Evolutionary conservation across 139 green algal species (phyloP), one percentile per base, ranked within the genome.

Genomic region (Closterium sp.): DNA sequence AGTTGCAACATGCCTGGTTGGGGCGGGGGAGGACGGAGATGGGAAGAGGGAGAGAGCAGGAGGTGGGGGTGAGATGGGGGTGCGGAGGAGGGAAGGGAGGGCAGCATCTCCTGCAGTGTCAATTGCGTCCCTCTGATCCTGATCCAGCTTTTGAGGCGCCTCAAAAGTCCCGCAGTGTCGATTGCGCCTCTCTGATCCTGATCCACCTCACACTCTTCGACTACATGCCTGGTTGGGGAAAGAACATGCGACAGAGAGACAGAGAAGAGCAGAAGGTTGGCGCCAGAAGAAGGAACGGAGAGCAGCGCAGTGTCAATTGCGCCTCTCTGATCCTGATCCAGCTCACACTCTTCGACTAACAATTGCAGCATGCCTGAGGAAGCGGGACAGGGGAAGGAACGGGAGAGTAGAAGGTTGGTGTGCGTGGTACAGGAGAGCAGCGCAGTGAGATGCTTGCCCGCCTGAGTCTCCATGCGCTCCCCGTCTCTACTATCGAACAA

Each of bases 161-260:
- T 13, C 84, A 87, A 9, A 5, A 62, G 42, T 62, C n/a, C n/a
- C 24, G 90, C 90, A 9, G 90, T 92, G 84, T 89, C 70, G 31
- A 92, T 22, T 9, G 45, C 9, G n/a, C 90, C 90, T 11, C n/a
- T 27, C 73, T 92, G 31, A 17, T 87, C 31, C 32, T 29, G 22
- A 24, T 31, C 70, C 31, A 91, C 4, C 73, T 32, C 29, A 19
- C 89, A 32, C 30, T 91, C 38, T 28, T 91, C 89, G 19, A 88
- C 89, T 5, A 91, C 89, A 91, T 91, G 31, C 89, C 89, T 91
- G 3, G 34, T 42, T 42, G 34, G 34, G 34, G 34, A 42, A 42
- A 6, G 9, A 42, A 42, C 34, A 42, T 42, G 34, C 2, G 3
- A 3, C 34, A 42, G 9, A 6, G 34, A 6, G 34, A 42, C 34